Base-by-base conservation (phyloP, 1,139 yeast genomes). In the Suhomyces bokatorum region DNA sequence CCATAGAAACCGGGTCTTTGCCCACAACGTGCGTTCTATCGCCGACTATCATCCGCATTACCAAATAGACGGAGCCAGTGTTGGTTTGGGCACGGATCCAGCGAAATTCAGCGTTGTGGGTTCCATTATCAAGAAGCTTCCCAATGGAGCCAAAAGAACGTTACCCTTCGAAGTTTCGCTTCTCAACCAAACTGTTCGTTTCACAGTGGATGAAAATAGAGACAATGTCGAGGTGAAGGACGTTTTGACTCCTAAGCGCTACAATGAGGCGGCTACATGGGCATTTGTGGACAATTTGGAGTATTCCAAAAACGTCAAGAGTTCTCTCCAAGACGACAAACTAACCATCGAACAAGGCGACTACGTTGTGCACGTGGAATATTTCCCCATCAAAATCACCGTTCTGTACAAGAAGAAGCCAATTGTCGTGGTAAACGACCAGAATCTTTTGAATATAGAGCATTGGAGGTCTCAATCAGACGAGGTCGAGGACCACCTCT, bases 1-100 rank as follows among this genome's bases (percentile, higher is more conserved):
- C 62, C 69, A 77, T 41, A 75, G 99, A 59, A 89, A 93, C 58
- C 69, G 95, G 43, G 81, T 80, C 49, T 90, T 78, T 62, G 93
- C 95, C 2, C 57, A 62, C 13, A 64, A 73, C 40, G 74, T 85
- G 13, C 50, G 60, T 1, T 55, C 59, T 6, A 62, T 56, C 5
- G 42, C 43, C 1, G 43, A 45, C 1, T 76, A 69, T 50, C 57
- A 56, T 22, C 66, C 82, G 1, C 78, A 80, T 15, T 91, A 90
- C 60, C 54, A 71, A 1, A 59, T 91, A 30, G 83, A 80, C 48
- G 53, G 12, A 0, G 60, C 79, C 1, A 49, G 39, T n/a, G 32
- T 84, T 0, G 45, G 57, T 2, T 50, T 73, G 6, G 56, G 60
- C 14, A 43, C 49, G 3, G 43, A 45, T 2, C 64, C 57, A 11